Percentiles rank a stretch among this genome's conserved stretches.
Evolutionary conservation across 139 green algal species (phyloP).

Genomic region (Gonium pectorale): DNA sequence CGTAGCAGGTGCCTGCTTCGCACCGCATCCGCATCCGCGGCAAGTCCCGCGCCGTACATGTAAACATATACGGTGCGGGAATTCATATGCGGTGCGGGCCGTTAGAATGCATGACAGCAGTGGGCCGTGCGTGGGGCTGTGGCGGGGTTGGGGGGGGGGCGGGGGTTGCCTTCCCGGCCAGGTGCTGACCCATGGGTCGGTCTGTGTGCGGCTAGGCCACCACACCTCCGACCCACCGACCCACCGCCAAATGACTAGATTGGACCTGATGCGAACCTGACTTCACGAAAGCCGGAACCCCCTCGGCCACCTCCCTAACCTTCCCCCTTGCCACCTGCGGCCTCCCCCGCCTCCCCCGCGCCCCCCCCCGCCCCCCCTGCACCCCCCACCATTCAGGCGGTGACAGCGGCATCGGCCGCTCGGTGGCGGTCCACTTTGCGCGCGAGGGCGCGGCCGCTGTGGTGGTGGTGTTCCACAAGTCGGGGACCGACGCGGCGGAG

Average conservation of each 20-base stretch:
- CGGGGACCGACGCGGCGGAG: conserved; percentile 17
- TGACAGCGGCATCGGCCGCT: conserved; percentile 66
- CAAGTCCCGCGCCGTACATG: too few relatives aligned
- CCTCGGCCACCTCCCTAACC: neutral
- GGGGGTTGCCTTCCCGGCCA: too few relatives aligned
- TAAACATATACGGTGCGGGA: too few relatives aligned
- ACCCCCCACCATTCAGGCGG: conserved; percentile 42
- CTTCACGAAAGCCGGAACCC: neutral
- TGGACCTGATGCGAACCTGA: neutral
- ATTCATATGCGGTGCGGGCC: too few relatives aligned
- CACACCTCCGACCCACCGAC: neutral
- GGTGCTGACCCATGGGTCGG: too few relatives aligned
- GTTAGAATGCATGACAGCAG: too few relatives aligned
- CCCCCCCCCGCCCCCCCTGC: conserved; percentile 57
- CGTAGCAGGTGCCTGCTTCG: too few relatives aligned
- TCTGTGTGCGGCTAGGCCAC: too few relatives aligned
- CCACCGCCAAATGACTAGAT: neutral
- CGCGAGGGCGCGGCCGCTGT: conserved; percentile 45
- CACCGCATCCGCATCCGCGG: too few relatives aligned
- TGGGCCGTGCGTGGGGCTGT: too few relatives aligned
- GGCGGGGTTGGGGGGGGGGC: too few relatives aligned
- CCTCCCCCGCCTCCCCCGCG: conserved; percentile 36
- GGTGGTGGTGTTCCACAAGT: conserved; percentile 11
- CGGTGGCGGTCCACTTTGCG: conserved; percentile 65
- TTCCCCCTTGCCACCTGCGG: neutral